Conservation (phyloP, 2,329 filamentous ascomycete species). For the Colletotrichum siamense region DNA sequence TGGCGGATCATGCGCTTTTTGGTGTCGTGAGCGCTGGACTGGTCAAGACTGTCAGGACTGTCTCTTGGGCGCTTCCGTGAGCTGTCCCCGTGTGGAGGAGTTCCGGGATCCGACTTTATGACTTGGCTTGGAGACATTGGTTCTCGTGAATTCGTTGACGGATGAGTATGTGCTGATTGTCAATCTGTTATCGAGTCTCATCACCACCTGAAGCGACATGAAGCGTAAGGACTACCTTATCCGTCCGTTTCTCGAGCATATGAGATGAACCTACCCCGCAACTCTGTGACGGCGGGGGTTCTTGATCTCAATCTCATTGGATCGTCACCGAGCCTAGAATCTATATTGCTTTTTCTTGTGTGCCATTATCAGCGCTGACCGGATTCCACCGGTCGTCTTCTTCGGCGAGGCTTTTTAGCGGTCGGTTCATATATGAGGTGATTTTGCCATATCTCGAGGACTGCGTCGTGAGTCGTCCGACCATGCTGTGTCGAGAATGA, state of each 20-base stretch:
- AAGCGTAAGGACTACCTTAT: rapidly evolving
- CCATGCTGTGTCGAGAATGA: neutral
- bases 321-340: neutral
- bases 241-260: neutral
- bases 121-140: neutral
- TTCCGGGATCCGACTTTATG: neutral
- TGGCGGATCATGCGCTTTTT: neutral
- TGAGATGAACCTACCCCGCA: neutral
- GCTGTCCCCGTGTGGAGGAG: neutral
- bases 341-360: neutral
- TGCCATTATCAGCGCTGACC: neutral
- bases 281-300: neutral
- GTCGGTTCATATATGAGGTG: rapidly evolving
- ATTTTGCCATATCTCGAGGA: neutral
- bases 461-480: neutral
- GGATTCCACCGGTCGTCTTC: rapidly evolving
- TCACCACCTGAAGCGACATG: neutral
- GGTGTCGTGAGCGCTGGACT: neutral
- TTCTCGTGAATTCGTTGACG: neutral
- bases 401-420: neutral
- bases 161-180: neutral
- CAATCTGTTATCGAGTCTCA: neutral
- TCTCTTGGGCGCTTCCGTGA: neutral
- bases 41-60: neutral
- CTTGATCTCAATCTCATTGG: neutral